phyloP scores from a whole-genome alignment of 140 eudicot species.

The Senecio squalidus region DNA sequence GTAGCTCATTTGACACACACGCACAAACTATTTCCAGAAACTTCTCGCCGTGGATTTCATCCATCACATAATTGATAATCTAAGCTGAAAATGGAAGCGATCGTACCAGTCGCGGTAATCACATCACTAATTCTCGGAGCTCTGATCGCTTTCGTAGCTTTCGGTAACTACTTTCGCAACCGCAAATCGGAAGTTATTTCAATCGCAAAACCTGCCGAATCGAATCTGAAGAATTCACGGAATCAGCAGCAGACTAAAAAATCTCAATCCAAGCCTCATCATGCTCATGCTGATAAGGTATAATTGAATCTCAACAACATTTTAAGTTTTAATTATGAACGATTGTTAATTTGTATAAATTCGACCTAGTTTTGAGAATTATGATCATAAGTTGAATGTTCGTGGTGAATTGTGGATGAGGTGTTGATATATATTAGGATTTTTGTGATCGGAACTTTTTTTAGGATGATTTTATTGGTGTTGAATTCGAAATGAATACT shows the following conservation, averaged over 20 bases:
- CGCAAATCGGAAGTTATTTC: slow-evolving; percentile 63
- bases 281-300: slow-evolving; percentile 85
- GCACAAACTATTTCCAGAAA: no score
- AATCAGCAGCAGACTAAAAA: slow-evolving; percentile 48
- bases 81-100: slow-evolving; percentile 41
- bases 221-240: slow-evolving; percentile 36
- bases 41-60: not conserved
- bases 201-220: slow-evolving; percentile 35
- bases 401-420: not conserved
- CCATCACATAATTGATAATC: not conserved
- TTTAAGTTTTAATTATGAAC: not conserved
- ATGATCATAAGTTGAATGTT: slow-evolving; percentile 8
- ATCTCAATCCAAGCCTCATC: slow-evolving; percentile 66
- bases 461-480: slow-evolving; percentile 4
- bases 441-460: not conserved
- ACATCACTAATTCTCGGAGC: slow-evolving; percentile 58
- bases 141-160: slow-evolving; percentile 50
- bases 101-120: slow-evolving; percentile 33
- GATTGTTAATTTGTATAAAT: not conserved
- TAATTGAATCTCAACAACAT: not conserved
- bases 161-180: slow-evolving; percentile 63
- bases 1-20: not conserved
- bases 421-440: not conserved
- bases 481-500: not conserved
- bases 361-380: slow-evolving; percentile 16